Percentiles rank a stretch among this genome's conserved stretches.
These are phyloP conservation scores for Clitopilus passeckerianus DNA, from an alignment of 768 basidiomycete species.

Conservation along the genomic window DNA sequence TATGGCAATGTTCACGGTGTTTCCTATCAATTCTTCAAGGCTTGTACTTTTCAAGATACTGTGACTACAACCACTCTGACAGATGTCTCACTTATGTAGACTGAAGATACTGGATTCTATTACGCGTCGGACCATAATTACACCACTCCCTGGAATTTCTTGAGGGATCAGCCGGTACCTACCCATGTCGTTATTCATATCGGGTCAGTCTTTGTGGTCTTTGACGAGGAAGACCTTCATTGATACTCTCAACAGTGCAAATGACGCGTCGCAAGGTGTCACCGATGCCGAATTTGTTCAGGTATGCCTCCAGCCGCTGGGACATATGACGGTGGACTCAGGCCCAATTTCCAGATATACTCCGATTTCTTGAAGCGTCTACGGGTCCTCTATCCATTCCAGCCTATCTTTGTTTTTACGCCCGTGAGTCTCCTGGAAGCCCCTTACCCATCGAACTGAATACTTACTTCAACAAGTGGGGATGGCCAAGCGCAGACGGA, in stretches of 20 bases:
- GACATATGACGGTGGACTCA: too few species aligned
- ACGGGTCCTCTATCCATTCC: constrained; percentile 33
- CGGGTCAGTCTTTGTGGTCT: constrained; percentile 26
- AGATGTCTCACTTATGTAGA: constrained; percentile 23
- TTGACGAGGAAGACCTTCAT: not conserved
- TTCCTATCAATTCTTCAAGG: constrained; percentile 46
- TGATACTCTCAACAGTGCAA: constrained; percentile 30
- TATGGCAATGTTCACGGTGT: constrained; percentile 51
- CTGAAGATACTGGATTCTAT: constrained; percentile 52
- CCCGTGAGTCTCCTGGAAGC: constrained; percentile 28
- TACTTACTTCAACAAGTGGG: constrained; percentile 34
- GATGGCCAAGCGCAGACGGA: constrained; percentile 50
- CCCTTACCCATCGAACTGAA: not conserved
- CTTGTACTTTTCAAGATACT: constrained; percentile 8
- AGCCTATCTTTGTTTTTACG: constrained; percentile 51
- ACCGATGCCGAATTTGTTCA: constrained; percentile 37
- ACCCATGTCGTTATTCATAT: constrained; percentile 57
- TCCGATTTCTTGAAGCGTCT: constrained; percentile 38
- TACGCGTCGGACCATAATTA: constrained; percentile 53
- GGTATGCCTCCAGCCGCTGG: constrained; percentile 15
- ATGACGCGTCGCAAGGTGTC: constrained; percentile 50
- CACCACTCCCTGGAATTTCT: constrained; percentile 56
- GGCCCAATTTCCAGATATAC: constrained; percentile 33
- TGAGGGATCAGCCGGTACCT: constrained; percentile 36
- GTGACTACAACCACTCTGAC: not conserved